phyloP scores from a whole-genome alignment of 140 eudicot genomes.

The Anethum foeniculum region DNA sequence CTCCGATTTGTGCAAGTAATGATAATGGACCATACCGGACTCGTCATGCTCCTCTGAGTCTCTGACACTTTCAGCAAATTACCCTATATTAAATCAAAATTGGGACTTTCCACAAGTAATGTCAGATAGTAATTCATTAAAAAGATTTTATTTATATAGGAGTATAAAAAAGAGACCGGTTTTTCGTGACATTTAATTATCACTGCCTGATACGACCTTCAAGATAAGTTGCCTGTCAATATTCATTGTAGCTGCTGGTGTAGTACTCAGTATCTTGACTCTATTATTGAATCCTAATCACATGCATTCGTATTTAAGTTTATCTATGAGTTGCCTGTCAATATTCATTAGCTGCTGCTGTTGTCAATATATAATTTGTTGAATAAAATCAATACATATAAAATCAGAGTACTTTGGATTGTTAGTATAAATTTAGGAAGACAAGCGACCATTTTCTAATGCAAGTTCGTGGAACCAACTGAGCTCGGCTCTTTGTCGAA shows the following conservation, averaged over 20 bases:
- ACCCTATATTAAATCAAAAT: background rate
- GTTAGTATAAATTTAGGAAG: background rate
- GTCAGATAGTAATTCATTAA: background rate
- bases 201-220: background rate
- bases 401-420: too few species aligned
- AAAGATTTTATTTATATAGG: too few species aligned
- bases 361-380: too few species aligned
- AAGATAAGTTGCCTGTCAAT: background rate
- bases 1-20: background rate
- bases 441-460: background rate
- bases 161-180: background rate
- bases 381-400: background rate
- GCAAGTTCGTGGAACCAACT: background rate
- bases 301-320: background rate
- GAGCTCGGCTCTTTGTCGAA: background rate
- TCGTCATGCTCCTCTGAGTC: background rate
- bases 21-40: background rate
- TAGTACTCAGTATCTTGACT: background rate
- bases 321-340: too few species aligned
- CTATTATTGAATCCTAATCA: background rate
- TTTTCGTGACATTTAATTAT: background rate
- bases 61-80: background rate
- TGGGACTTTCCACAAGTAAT: background rate
- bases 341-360: too few species aligned
- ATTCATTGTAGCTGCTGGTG: background rate